Evolutionary conservation across 2,329 filamentous ascomycete species (phyloP).

Genomic region (Alternaria novae-zelandiae): DNA sequence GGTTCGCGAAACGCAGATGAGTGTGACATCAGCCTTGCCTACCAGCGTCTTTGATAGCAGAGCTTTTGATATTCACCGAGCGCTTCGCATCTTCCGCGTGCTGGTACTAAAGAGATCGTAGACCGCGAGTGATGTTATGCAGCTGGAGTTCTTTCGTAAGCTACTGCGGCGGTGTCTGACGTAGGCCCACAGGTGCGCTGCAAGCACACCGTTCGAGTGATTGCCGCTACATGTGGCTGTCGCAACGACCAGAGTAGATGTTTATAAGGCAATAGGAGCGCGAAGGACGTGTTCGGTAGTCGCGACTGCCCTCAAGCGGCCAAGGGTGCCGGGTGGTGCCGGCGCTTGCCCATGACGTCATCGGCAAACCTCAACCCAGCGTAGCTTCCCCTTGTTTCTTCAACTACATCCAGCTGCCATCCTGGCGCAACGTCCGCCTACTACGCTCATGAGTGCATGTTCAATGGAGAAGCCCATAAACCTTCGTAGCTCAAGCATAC

Average conservation of each 20-base stretch:
- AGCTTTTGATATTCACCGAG: too few relatives aligned
- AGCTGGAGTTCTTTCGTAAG: background rate
- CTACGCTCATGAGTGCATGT: background rate
- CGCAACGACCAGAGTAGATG: background rate
- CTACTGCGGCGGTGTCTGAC: background rate
- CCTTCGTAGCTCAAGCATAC: background rate
- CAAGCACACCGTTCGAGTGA: accelerated
- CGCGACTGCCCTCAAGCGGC: background rate
- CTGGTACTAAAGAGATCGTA: too few relatives aligned
- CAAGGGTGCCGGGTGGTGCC: background rate
- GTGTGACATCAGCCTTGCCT: too few relatives aligned
- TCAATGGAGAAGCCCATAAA: background rate
- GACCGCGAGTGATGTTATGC: too few relatives aligned
- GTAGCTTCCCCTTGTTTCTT: background rate
- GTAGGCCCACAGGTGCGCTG: background rate
- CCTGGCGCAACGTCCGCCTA: background rate
- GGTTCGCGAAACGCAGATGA: too few relatives aligned
- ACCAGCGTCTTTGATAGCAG: too few relatives aligned
- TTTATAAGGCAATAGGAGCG: background rate
- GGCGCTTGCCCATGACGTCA: background rate
- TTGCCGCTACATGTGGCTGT: background rate
- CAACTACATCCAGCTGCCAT: background rate
- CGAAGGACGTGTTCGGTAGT: background rate
- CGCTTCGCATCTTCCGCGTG: too few relatives aligned
- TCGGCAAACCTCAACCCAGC: background rate